Percentiles rank a stretch among this genome's conserved stretches.
Conservation (phyloP, 805 yeast species). For the Saturnispora sanitii region DNA sequence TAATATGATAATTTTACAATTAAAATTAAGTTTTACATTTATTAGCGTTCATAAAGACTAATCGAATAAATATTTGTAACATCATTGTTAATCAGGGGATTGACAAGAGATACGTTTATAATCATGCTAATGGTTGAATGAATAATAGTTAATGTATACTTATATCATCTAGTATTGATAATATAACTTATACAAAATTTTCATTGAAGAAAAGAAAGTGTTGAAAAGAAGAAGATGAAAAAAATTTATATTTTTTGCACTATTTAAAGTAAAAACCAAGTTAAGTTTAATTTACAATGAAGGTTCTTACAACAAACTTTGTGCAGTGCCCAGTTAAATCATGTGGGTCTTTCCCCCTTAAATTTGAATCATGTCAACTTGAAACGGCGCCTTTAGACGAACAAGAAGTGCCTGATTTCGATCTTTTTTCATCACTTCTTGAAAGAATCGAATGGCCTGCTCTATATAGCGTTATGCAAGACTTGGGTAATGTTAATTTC, state of each 20-base stretch:
- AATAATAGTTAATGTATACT: too few relatives aligned
- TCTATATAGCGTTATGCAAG: slow-evolving; percentile 62
- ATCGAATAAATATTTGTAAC: slow-evolving; percentile 10
- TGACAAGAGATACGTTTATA: slow-evolving; percentile 9
- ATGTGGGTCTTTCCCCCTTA: slow-evolving; percentile 80
- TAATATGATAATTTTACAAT: background rate
- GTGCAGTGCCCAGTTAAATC: slow-evolving; percentile 84
- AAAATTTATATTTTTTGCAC: background rate
- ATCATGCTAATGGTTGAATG: background rate
- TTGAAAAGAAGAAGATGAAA: background rate
- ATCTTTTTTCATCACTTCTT: slow-evolving; percentile 63
- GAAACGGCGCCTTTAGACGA: slow-evolving; percentile 33
- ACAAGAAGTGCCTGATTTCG: slow-evolving; percentile 75
- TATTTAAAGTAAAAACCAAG: background rate
- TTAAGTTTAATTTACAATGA: slow-evolving; percentile 42
- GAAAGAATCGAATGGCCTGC: slow-evolving; percentile 89
- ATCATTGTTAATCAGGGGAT: slow-evolving; percentile 8
- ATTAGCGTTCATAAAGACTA: slow-evolving; percentile 8
- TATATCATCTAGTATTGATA: too few relatives aligned
- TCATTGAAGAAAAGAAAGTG: background rate
- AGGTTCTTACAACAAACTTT: slow-evolving; percentile 90
- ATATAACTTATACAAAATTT: too few relatives aligned
- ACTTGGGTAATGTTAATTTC: slow-evolving; percentile 54
- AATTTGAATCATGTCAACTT: slow-evolving; percentile 56
- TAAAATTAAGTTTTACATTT: background rate